Percentiles rank a stretch among this genome's conserved stretches.
These are phyloP conservation scores for Monilinia laxa DNA, from an alignment of 2,329 filamentous ascomycete genomes.

Conservation along the genomic window DNA sequence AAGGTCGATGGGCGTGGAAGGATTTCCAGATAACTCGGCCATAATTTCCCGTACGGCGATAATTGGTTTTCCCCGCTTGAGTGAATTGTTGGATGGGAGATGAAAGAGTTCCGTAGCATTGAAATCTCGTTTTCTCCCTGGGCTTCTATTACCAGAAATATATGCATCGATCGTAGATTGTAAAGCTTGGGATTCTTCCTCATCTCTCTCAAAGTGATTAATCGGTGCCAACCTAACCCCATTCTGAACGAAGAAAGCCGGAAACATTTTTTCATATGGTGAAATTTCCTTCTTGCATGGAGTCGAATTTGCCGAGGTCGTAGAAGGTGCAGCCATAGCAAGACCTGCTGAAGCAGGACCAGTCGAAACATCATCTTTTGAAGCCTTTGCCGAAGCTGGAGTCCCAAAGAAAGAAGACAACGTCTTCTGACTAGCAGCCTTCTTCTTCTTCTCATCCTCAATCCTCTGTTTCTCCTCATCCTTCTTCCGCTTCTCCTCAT, in stretches of 20 bases:
- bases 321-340: conserved; percentile 25
- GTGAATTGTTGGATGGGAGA: conserved; percentile 41
- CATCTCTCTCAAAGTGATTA: conserved; percentile 56
- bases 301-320: conserved; percentile 29
- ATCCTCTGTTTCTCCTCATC: conserved; percentile 46
- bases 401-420: conserved; percentile 36
- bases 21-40: conserved; percentile 33
- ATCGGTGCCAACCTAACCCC: conserved; percentile 67
- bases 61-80: conserved; percentile 45
- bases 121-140: conserved; percentile 47
- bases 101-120: conserved; percentile 50
- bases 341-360: conserved; percentile 31
- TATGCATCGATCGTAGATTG: conserved; percentile 54
- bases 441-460: conserved; percentile 48
- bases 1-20: conserved; percentile 37
- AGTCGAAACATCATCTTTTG: conserved; percentile 30
- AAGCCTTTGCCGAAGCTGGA: conserved; percentile 25
- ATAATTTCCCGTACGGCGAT: conserved; percentile 39
- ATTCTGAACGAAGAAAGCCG: conserved; percentile 76
- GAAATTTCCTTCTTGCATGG: conserved; percentile 36
- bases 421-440: conserved; percentile 48
- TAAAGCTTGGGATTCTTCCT: conserved; percentile 54
- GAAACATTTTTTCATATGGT: conserved; percentile 63
- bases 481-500: conserved; percentile 37
- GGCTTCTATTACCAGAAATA: conserved; percentile 49